Evolutionary conservation across 2,329 filamentous ascomycete genomes (phyloP).

Genomic region (Fusarium metavorans): DNA sequence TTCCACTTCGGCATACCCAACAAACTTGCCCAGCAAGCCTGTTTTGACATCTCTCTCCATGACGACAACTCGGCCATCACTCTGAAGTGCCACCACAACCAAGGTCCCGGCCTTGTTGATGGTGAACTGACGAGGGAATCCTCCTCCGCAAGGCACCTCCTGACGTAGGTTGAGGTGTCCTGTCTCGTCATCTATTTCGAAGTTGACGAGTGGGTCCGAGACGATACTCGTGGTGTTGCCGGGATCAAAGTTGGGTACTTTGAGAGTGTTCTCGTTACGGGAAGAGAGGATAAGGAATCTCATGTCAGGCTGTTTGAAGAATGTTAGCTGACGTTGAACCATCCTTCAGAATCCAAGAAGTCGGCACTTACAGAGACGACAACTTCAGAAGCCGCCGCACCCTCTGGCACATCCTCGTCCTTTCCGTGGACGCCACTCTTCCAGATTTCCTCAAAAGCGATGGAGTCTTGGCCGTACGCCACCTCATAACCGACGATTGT

Average conservation of each 20-base stretch:
- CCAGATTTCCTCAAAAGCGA: constrained; percentile 62
- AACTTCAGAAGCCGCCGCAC: constrained; percentile 67
- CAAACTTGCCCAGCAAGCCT: constrained; percentile 65
- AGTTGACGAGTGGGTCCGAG: constrained; percentile 75
- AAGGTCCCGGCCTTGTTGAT: constrained; percentile 73
- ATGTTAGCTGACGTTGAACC: neutral
- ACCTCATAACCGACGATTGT: constrained; percentile 69
- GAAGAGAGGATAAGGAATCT: constrained; percentile 76
- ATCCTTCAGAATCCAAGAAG: neutral
- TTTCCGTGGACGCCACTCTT: constrained; percentile 61
- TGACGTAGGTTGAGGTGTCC: constrained; percentile 68
- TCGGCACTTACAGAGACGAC: constrained; percentile 64
- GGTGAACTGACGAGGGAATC: constrained; percentile 74
- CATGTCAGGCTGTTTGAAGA: constrained; percentile 62
- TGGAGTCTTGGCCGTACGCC: constrained; percentile 58
- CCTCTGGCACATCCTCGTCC: constrained; percentile 53
- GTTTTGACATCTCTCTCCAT: constrained; percentile 69
- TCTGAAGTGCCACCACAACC: constrained; percentile 75
- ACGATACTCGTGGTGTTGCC: constrained; percentile 58
- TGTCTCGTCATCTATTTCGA: constrained; percentile 64
- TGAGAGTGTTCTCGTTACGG: constrained; percentile 70
- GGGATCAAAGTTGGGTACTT: constrained; percentile 58
- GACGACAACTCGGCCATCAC: constrained; percentile 69
- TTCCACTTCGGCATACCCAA: constrained; percentile 56
- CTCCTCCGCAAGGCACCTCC: constrained; percentile 72